Percentiles rank a stretch among this genome's conserved stretches.
Conservation (phyloP, 164 flowering plant genomes). For the Nymphaea colorata region DNA sequence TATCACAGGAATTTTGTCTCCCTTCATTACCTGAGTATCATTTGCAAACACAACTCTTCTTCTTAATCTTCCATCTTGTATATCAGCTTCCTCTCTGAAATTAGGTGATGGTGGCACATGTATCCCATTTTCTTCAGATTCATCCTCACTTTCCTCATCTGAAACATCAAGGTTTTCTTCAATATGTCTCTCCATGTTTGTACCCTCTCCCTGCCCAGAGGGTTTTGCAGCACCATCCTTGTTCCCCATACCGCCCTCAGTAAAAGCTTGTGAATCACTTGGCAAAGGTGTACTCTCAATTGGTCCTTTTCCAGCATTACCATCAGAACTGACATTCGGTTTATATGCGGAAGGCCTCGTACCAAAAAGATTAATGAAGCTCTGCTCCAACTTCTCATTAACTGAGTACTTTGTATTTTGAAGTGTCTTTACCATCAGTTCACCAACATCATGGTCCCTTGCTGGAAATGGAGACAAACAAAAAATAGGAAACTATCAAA, state of each 20-base stretch:
- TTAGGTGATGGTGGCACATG: slow-evolving; percentile 6
- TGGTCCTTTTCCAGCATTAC: not conserved
- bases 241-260: slow-evolving; percentile 19
- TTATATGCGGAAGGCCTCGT: slow-evolving; percentile 21
- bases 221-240: slow-evolving; percentile 21
- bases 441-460: slow-evolving; percentile 67
- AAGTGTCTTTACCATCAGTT: slow-evolving; percentile 59
- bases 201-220: slow-evolving; percentile 20
- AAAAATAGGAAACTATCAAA: not conserved
- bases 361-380: slow-evolving; percentile 51
- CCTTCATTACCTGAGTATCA: slow-evolving; percentile 3
- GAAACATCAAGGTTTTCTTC: slow-evolving; percentile 12
- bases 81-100: slow-evolving; percentile 42
- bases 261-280: slow-evolving; percentile 10
- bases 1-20: too few relatives aligned
- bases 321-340: not conserved
- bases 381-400: slow-evolving; percentile 71
- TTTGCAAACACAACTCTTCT: slow-evolving; percentile 58
- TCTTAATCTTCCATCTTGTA: slow-evolving; percentile 60
- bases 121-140: slow-evolving; percentile 4
- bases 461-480: slow-evolving; percentile 27
- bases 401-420: slow-evolving; percentile 77
- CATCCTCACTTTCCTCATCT: slow-evolving; percentile 23
- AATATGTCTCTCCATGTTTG: not conserved
- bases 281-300: not conserved